These are phyloP conservation scores for Pythium sukuiense DNA, from an alignment of 352 stramenopile species.

Conservation along the genomic window DNA sequence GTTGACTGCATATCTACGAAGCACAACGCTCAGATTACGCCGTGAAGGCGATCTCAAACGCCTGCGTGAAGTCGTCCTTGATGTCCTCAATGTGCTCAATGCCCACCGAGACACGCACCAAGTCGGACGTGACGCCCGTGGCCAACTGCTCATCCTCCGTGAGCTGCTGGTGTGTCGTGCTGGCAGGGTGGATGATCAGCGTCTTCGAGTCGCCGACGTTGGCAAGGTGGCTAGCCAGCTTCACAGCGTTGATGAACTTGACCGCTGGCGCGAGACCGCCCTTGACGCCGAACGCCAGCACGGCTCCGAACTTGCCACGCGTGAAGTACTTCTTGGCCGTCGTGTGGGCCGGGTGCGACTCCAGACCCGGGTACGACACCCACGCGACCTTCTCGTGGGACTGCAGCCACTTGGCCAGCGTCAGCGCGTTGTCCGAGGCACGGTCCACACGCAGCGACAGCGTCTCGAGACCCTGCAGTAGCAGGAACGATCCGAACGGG, in stretches of 20 bases:
- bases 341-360: slow-evolving; percentile 8
- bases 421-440: slow-evolving; percentile 7
- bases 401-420: slow-evolving; percentile 9
- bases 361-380: slow-evolving; percentile 14
- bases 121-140: slow-evolving; percentile 8
- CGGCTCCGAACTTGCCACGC: slow-evolving; percentile 9
- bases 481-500: slow-evolving; percentile 14
- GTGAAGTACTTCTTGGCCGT: slow-evolving; percentile 15
- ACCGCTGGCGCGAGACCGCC: slow-evolving; percentile 6
- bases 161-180: slow-evolving; percentile 18
- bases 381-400: neutral
- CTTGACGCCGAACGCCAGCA: slow-evolving; percentile 13
- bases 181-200: slow-evolving; percentile 11
- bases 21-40: too few species aligned
- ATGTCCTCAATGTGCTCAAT: slow-evolving; percentile 16
- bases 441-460: slow-evolving; percentile 14
- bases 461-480: slow-evolving; percentile 14
- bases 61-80: slow-evolving; percentile 14
- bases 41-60: neutral
- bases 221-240: slow-evolving; percentile 9
- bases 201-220: slow-evolving; percentile 15
- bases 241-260: slow-evolving; percentile 17
- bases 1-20: too few species aligned
- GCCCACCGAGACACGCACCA: slow-evolving; percentile 8
- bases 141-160: slow-evolving; percentile 7